Base-by-base conservation (phyloP, 78 protist genomes). In the Protostelium mycophagum region DNA sequence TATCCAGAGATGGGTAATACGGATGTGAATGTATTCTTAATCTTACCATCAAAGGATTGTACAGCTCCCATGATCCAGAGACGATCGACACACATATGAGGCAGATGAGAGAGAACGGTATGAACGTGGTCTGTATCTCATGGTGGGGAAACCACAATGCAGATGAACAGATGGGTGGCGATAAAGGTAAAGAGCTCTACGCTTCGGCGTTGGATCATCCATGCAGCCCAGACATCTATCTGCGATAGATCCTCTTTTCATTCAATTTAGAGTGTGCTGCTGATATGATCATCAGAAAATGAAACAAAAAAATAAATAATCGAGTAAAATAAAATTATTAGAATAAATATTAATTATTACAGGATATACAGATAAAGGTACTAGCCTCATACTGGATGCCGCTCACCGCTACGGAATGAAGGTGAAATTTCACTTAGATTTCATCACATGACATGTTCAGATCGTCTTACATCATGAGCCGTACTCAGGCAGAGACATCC, bases 1-100 rank as follows among this genome's bases (percentile, higher is more conserved):
- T 93, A 84, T n/a, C 95, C 95, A 31, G 16, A 9, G n/a, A 34
- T 85, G 5, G 95, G 95, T 25, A 38, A n/a, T n/a, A n/a, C n/a
- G n/a, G n/a, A n/a, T n/a, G n/a, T n/a, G n/a, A n/a, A n/a, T n/a
- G n/a, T n/a, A n/a, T n/a, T n/a, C n/a, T n/a, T n/a, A n/a, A n/a
- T n/a, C n/a, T n/a, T n/a, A n/a, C n/a, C n/a, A n/a, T n/a, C 83
- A 16, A 5, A 51, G 73, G 73, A 25, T 16, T 51, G 84, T 93
- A 93, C 91, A 36, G 86, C 88, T 38, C 85, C 28, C 36, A 0
- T 28, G 86, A 87, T 86, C 38, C 1, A 34, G 10, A 0, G n/a
- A 34, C 37, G 35, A n/a, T 87, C 63, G 34, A 0, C 0, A 28
- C 0, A 28, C 95, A 93, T 63, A 0, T 93, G 83, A 28, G 35